Percentiles rank a stretch among this genome's conserved stretches.
These are phyloP conservation scores for Termitomyces sp. DNA, from an alignment of 768 basidiomycete genomes.

Conservation along the genomic window DNA sequence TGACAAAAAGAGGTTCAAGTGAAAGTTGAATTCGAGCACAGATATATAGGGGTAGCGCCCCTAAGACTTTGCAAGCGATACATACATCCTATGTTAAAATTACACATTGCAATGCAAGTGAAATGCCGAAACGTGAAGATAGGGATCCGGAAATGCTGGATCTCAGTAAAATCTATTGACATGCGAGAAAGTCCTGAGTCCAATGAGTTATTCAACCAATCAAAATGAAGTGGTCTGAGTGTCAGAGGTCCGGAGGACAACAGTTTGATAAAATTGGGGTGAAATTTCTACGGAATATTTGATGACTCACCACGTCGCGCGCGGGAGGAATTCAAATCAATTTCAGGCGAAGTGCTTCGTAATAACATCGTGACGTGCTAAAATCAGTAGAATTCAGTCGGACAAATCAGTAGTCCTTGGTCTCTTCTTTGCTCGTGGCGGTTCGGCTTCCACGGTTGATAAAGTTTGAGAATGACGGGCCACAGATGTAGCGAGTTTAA, in stretches of 20 bases:
- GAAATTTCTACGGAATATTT: background rate
- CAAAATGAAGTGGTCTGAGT: background rate
- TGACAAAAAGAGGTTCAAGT: background rate
- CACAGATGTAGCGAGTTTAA: background rate
- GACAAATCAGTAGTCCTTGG: background rate
- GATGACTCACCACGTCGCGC: background rate
- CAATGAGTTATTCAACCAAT: background rate
- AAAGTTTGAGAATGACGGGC: conserved; percentile 1
- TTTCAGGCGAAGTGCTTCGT: background rate
- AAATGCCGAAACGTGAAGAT: background rate
- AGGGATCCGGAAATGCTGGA: background rate
- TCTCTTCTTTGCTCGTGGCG: conserved; percentile 5
- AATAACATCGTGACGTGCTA: background rate
- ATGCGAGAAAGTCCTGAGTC: background rate
- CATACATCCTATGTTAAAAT: background rate
- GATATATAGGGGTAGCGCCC: background rate
- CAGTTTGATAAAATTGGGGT: background rate
- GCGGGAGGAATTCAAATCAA: background rate
- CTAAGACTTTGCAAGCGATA: background rate
- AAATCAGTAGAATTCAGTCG: background rate
- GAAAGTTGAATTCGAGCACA: background rate
- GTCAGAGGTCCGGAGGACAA: background rate
- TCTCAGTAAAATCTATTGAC: background rate
- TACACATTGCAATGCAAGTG: conserved; percentile 15
- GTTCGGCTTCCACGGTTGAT: background rate